Conservation (phyloP, 345 rosid genomes). For the Nephelium lappaceum region DNA sequence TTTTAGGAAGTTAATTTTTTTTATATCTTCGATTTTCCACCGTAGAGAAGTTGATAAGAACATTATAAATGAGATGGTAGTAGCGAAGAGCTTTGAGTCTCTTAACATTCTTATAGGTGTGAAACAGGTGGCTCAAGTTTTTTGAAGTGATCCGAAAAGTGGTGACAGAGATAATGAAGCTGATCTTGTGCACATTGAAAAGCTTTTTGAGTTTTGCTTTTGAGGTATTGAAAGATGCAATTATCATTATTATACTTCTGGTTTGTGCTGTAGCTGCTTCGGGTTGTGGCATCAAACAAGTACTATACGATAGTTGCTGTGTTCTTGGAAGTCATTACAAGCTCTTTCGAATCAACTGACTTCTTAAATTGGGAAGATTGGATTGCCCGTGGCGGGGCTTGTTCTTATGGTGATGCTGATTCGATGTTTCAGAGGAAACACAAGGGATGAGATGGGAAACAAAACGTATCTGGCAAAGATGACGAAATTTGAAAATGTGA, state of each 20-base stretch:
- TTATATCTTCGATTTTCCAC: too few species aligned
- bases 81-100: slow-evolving; percentile 18
- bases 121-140: slow-evolving; percentile 12
- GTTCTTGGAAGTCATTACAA: slow-evolving; percentile 29
- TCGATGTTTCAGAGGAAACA: slow-evolving; percentile 2
- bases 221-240: slow-evolving; percentile 34
- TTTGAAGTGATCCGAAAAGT: slow-evolving; percentile 25
- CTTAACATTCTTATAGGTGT: slow-evolving; percentile 31
- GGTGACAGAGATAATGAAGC: slow-evolving; percentile 20
- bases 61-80: slow-evolving; percentile 22
- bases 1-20: too few species aligned
- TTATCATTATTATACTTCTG: slow-evolving; percentile 31
- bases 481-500: slow-evolving; percentile 23
- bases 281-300: slow-evolving; percentile 31
- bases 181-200: slow-evolving; percentile 25
- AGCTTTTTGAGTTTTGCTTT: slow-evolving; percentile 30
- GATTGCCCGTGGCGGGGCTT: slow-evolving; percentile 23
- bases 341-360: slow-evolving; percentile 46
- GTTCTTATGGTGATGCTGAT: slow-evolving; percentile 33
- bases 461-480: slow-evolving; percentile 22
- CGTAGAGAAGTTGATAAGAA: slow-evolving; percentile 20
- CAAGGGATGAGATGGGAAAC: slow-evolving; percentile 32
- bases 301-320: slow-evolving; percentile 16
- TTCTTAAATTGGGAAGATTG: slow-evolving; percentile 29
- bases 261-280: slow-evolving; percentile 39